phyloP scores from a whole-genome alignment of 495 filamentous ascomycete genomes.

The Durotheca rogersii region DNA sequence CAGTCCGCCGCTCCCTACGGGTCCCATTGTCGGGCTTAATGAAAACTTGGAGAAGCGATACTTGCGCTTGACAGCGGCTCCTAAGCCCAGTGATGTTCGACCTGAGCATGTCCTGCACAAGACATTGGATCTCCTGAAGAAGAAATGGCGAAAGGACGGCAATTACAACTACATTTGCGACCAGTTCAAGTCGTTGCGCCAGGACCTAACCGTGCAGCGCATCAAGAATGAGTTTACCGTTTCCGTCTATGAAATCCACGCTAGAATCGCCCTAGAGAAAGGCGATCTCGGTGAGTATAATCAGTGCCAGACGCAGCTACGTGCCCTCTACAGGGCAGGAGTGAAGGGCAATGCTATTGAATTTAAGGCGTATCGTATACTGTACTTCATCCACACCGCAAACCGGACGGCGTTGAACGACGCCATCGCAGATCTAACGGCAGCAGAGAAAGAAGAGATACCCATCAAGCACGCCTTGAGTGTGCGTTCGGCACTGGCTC shows the following conservation, averaged over 20 bases:
- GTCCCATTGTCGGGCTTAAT: slow-evolving; percentile 84
- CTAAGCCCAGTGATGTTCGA: slow-evolving; percentile 82
- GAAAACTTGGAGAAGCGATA: slow-evolving; percentile 89
- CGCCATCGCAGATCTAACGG: slow-evolving; percentile 94
- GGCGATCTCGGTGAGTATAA: slow-evolving; percentile 99
- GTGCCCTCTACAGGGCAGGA: slow-evolving; percentile 80
- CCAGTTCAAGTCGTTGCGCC: slow-evolving; percentile 97
- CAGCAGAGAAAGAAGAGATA: slow-evolving; percentile 82
- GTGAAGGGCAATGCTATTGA: slow-evolving; percentile 89
- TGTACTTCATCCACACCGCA: slow-evolving; percentile 99
- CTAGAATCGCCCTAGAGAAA: slow-evolving; percentile 96
- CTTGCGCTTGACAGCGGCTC: slow-evolving; percentile 86
- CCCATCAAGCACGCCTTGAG: slow-evolving; percentile 89
- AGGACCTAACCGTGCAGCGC: slow-evolving; percentile 96
- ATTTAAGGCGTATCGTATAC: slow-evolving; percentile 99
- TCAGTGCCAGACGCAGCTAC: slow-evolving; percentile 98
- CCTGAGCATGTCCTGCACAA: slow-evolving; percentile 78
- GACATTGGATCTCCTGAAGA: slow-evolving; percentile 84
- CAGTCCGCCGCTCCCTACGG: slow-evolving; percentile 59
- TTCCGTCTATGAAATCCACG: slow-evolving; percentile 94
- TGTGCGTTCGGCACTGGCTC: slow-evolving; percentile 85
- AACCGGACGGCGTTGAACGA: slow-evolving; percentile 98
- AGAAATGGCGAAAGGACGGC: slow-evolving; percentile 89
- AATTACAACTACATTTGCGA: slow-evolving; percentile 98
- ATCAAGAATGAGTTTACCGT: slow-evolving; percentile 96